phyloP scores from a whole-genome alignment of 2,329 filamentous ascomycete species.

The Fusarium sp. region DNA sequence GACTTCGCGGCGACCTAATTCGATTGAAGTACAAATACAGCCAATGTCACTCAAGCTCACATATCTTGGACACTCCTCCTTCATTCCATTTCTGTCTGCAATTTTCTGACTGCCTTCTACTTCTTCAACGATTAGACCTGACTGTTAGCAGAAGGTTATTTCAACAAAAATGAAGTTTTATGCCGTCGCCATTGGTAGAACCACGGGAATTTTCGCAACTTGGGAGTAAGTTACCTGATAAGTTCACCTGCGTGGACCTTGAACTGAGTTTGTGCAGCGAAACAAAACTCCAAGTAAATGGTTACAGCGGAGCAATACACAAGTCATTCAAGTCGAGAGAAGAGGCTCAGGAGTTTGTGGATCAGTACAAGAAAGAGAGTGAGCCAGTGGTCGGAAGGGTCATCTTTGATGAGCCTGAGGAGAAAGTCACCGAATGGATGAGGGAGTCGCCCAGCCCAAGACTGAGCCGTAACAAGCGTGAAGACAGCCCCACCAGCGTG shows the following conservation, averaged over 20 bases:
- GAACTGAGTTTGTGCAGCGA: background rate
- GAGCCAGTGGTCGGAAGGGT: background rate
- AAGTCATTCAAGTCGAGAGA: background rate
- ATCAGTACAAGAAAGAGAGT: background rate
- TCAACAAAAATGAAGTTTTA: background rate
- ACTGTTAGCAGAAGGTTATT: background rate
- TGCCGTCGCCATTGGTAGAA: conserved; percentile 13
- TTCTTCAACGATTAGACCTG: too few species aligned
- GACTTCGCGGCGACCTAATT: background rate
- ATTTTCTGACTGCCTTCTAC: background rate
- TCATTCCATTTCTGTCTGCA: too few species aligned
- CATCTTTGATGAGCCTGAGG: background rate
- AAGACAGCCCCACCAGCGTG: background rate
- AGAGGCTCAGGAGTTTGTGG: background rate
- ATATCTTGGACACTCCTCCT: background rate
- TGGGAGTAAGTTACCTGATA: conserved; percentile 5
- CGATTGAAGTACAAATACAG: background rate
- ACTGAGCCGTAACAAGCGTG: background rate
- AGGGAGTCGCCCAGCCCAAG: background rate
- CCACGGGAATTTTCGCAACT: background rate
- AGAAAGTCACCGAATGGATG: background rate
- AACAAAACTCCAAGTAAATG: background rate
- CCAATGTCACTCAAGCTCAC: background rate
- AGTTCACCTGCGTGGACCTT: background rate
- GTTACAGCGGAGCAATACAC: background rate